These are phyloP conservation scores for Phytomonas sp. DNA, from an alignment of 208 protist species.

Conservation along the genomic window DNA sequence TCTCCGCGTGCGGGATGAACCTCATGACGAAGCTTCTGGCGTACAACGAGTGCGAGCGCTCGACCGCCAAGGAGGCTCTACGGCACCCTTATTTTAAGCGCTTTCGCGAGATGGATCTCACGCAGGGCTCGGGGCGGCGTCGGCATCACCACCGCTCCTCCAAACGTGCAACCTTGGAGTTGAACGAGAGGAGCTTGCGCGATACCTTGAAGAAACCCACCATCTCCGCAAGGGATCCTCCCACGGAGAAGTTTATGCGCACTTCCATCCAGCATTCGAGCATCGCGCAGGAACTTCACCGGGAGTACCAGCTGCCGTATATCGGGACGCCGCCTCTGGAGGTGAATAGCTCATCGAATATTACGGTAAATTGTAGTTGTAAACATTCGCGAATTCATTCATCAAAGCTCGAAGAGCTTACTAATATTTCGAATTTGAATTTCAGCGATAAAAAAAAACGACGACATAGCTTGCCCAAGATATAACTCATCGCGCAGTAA, in stretches of 20 bases:
- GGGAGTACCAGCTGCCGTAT: not conserved
- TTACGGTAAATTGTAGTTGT: not conserved
- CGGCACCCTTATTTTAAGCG: constrained; percentile 80
- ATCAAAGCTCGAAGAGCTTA: not conserved
- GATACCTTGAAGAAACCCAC: not conserved
- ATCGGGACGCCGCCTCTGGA: not conserved
- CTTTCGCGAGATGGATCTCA: constrained; percentile 44
- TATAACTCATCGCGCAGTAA: not conserved
- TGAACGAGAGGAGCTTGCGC: constrained; percentile 3
- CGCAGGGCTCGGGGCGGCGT: not conserved
- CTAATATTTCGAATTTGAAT: not conserved
- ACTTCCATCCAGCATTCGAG: not conserved
- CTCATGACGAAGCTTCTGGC: constrained; percentile 76
- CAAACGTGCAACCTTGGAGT: not conserved
- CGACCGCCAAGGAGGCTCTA: constrained; percentile 88
- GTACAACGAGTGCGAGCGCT: constrained; percentile 86
- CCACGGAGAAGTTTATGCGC: not conserved
- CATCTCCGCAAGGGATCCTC: not conserved
- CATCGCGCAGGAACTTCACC: not conserved
- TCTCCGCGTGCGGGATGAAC: constrained; percentile 71
- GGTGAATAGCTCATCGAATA: not conserved
- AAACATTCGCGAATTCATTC: not conserved
- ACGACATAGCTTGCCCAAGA: not conserved
- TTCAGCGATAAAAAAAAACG: not conserved
- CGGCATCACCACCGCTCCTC: not conserved